phyloP scores from a whole-genome alignment of 176 grass and related monocot species.

The Aechmea fasciata region DNA sequence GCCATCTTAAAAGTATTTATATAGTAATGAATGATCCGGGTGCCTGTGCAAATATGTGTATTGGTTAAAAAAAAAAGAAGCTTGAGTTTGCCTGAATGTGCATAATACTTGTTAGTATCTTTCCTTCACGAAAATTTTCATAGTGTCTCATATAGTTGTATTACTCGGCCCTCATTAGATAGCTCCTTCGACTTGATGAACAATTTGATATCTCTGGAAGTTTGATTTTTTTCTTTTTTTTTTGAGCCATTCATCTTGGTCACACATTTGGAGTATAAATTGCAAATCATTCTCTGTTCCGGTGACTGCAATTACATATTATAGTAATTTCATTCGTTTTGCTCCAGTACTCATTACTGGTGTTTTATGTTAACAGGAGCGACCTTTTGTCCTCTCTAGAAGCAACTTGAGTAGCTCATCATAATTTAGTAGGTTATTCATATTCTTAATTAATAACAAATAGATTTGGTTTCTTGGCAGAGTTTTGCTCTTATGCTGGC shows the following conservation, averaged over 20 bases:
- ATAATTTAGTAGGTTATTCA: background rate
- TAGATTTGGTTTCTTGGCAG: background rate
- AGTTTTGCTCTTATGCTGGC: too few relatives aligned
- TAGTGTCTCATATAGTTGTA: background rate
- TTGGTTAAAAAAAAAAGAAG: background rate
- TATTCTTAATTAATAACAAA: background rate
- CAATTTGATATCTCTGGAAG: background rate
- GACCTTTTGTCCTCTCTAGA: background rate
- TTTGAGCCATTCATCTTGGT: background rate
- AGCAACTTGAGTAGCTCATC: too few relatives aligned
- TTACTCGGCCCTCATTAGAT: background rate
- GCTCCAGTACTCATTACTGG: background rate
- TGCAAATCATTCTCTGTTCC: background rate
- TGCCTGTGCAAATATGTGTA: background rate
- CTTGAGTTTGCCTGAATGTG: too few relatives aligned
- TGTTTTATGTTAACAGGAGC: background rate
- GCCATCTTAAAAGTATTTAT: background rate
- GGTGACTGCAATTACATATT: background rate
- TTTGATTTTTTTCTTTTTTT: background rate
- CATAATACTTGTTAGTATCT: too few relatives aligned
- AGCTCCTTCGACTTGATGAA: background rate
- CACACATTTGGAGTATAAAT: background rate
- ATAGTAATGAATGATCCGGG: background rate
- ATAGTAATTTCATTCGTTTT: too few relatives aligned
- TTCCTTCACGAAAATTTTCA: background rate